Evolutionary conservation across 176 grass and related monocot species (phyloP).

Genomic region (Cocos nucifera): DNA sequence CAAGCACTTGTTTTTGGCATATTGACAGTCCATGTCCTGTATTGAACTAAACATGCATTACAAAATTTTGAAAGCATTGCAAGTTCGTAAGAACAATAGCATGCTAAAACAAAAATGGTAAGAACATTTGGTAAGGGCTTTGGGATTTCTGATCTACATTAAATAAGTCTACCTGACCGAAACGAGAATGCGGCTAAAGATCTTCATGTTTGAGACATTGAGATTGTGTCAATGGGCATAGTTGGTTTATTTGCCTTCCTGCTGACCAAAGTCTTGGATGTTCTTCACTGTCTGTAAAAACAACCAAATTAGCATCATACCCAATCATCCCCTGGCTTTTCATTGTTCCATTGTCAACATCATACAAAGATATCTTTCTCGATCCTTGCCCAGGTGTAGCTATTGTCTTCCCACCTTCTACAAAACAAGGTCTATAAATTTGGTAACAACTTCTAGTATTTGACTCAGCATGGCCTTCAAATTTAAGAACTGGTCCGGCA

Average conservation of each 20-base stretch:
- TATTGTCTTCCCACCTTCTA: conserved; percentile 3
- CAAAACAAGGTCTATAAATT: conserved; percentile 12
- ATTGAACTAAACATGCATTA: no score
- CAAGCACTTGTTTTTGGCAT: no score
- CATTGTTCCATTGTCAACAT: not conserved
- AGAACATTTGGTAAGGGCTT: no score
- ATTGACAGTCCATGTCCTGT: no score
- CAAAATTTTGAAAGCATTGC: no score
- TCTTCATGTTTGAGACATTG: no score
- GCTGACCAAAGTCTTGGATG: conserved; percentile 13
- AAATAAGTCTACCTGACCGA: no score
- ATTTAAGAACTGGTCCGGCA: not conserved
- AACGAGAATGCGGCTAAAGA: no score
- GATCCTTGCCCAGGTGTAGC: conserved; percentile 7
- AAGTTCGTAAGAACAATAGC: no score
- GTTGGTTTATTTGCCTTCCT: not conserved
- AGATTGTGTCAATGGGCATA: not conserved
- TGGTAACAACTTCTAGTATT: not conserved
- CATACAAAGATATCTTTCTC: conserved; percentile 5
- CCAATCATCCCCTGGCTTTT: conserved; percentile 10
- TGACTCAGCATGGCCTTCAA: conserved; percentile 2
- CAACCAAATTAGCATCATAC: conserved; percentile 2
- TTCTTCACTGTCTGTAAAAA: not conserved
- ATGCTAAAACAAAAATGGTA: no score
- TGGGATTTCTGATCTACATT: no score